Evolutionary conservation across 2,329 filamentous ascomycete species (phyloP), one percentile per base, ranked within the genome.

Genomic region (Plectosphaerella sp.): DNA sequence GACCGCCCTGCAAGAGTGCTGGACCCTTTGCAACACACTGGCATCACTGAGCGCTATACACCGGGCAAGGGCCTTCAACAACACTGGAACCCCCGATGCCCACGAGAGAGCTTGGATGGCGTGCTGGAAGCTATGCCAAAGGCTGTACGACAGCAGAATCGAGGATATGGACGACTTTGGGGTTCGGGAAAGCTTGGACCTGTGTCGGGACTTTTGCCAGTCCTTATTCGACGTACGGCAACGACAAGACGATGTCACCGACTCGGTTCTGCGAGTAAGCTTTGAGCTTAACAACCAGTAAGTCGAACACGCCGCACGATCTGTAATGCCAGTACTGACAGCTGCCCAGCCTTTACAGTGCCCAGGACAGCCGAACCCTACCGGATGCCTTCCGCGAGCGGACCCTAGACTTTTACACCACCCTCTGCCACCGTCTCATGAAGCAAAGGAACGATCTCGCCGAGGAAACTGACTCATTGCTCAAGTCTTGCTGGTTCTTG

Each of bases 271-370:
- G 46, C 80, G 93, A 47, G 92, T 97, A 58, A 96, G 90, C 71
- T 96, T 96, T 65, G 93, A 97, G 71, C 77, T 97, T 22, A 96
- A 95, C 71, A 97, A 96, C 61, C 92, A 97, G 81, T 84, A 63
- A 65, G 80, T 66, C 9, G 18, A 28, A 7, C 8, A 10, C 11
- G 22, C 16, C 4, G 16, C n/a, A 28, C 16, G 12, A 16, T 18
- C n/a, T 7, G 43, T 14, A 4, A 22, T n/a, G 11, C 4, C 5
- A 20, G 22, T 25, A 39, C 45, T 24, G 14, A 51, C 24, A 24
- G 14, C 47, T 24, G 55, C 46, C 20, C 39, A 84, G 81, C 67
- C 78, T 97, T 2, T 97, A 93, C 72, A 96, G 93, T 64, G 92
- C 91, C 1, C 91, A 96, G 62, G 91, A 96, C 59, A 75, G 70